phyloP scores from a whole-genome alignment of 176 grass and related monocot genomes.

The Zea mays region Zm-B73-REFERENCE-NAM-5.0 NC_050105.1:89632501-89633000 shows the following conservation, averaged over 20 bases:
- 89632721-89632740: neutral
- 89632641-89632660: conserved; percentile 26
- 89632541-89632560: too few species aligned
- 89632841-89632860: neutral
- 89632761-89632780: neutral
- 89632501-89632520: too few species aligned
- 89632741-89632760: neutral
- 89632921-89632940: neutral
- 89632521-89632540: too few species aligned
- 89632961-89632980: neutral
- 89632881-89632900: neutral
- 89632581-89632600: conserved; percentile 38
- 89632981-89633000: neutral
- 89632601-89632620: conserved; percentile 38
- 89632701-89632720: conserved; percentile 22
- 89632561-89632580: conserved; percentile 37
- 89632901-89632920: neutral
- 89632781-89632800: conserved; percentile 5
- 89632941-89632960: neutral
- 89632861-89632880: neutral
- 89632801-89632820: neutral
- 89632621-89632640: neutral
- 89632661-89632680: neutral
- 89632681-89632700: neutral
- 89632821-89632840: neutral